These are phyloP conservation scores for Aspergillus unguis DNA, from an alignment of 2,329 filamentous ascomycete species.

Conservation along the genomic window DNA sequence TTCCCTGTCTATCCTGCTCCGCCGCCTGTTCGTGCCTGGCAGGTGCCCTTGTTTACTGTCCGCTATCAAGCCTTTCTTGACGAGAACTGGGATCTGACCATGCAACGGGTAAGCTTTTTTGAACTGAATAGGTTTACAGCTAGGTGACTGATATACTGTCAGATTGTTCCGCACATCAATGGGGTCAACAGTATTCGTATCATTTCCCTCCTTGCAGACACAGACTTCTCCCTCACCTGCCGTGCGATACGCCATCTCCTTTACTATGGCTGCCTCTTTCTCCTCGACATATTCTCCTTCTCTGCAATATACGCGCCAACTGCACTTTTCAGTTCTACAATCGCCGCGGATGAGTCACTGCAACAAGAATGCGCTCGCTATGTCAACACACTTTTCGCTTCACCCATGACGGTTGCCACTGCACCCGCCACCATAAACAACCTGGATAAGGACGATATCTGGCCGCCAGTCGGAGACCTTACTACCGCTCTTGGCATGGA, in stretches of 20 bases:
- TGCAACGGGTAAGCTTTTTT: conserved; percentile 43
- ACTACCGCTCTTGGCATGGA: conserved; percentile 13
- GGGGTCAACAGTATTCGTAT: conserved; percentile 85
- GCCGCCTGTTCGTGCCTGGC: conserved; percentile 76
- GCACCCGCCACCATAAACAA: conserved; percentile 17
- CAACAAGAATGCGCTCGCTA: conserved; percentile 87
- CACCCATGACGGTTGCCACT: conserved; percentile 19
- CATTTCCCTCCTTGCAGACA: conserved; percentile 80
- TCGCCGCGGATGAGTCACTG: conserved; percentile 72
- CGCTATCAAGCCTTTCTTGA: conserved; percentile 52
- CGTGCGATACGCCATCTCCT: conserved; percentile 84
- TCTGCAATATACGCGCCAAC: conserved; percentile 84
- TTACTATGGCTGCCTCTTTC: conserved; percentile 85
- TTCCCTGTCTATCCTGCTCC: conserved; percentile 80
- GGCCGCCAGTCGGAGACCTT: conserved; percentile 40
- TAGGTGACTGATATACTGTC: not conserved
- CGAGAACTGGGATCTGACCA: conserved; percentile 54
- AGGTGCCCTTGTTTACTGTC: conserved; percentile 77
- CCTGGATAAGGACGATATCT: conserved; percentile 39
- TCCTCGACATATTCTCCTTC: conserved; percentile 95
- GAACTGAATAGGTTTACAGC: not conserved
- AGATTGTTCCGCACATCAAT: conserved; percentile 82
- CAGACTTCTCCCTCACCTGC: conserved; percentile 80
- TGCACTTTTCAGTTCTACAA: conserved; percentile 67
- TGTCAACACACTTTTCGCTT: conserved; percentile 58